Evolutionary conservation across 495 filamentous ascomycete genomes (phyloP), one percentile per base, ranked within the genome.

Genomic region (Lasiosphaeria miniovina): DNA sequence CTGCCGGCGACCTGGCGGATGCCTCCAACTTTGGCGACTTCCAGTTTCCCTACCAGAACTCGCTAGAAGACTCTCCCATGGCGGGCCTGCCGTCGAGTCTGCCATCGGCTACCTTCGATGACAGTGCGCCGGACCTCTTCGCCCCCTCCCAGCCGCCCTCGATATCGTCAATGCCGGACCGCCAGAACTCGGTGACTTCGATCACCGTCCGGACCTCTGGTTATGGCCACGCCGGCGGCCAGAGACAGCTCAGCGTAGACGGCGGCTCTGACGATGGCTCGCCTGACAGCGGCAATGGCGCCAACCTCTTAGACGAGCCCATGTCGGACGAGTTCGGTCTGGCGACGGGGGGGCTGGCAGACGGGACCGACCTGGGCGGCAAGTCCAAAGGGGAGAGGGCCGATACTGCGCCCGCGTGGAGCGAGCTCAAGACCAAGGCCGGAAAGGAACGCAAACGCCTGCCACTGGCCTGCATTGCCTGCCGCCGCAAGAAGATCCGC

Each of bases 371-470:
- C 49, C 63, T 82, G 51, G 80, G 79, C 31, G 75, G 72, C 32
- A 77, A 79, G 63, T 57, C 71, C 6, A 84, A 79, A 49, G 84
- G 79, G 45, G 84, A 86, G 54, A 84, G 84, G 65, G 76, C 81
- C 31, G 84, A 82, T 54, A 73, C 75, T 6, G 73, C 77, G 11
- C 90, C 92, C 6, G 74, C 89, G n/a, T 98, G 94, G 94, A 94
- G 83, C 69, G 93, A 96, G 69, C 82, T 96, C 67, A 97, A 97
- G 75, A 98, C 94, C 7, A 98, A 98, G 75, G 94, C 94, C 14
- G 94, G 94, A 0, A 98, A 98, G 73, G 93, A 97, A 70, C 84
- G 94, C 56, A 97, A 97, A 73, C 85, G 94, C 31, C 73, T 98
- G 49, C 94, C 94, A 24, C 77, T 98, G 65, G 94, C 94, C 33